Evolutionary conservation across 495 filamentous ascomycete species (phyloP).

Genomic region (Lasiosphaeriaceae sp.): DNA sequence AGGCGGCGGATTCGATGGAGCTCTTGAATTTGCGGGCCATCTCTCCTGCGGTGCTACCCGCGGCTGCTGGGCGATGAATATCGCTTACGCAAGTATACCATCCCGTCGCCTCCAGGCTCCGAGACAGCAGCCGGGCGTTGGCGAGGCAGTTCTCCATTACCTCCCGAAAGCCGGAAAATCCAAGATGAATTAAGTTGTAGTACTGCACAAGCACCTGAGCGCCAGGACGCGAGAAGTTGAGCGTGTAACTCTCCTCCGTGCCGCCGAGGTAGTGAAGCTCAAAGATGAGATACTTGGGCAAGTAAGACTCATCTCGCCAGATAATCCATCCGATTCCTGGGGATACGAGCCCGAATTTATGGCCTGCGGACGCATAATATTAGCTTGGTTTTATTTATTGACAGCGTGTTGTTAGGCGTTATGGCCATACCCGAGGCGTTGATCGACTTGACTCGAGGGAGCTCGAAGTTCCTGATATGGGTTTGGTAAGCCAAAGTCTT

Average conservation of each 20-base stretch:
- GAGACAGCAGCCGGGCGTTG: slow-evolving; percentile 64
- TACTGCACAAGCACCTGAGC: slow-evolving; percentile 72
- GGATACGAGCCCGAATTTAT: slow-evolving; percentile 73
- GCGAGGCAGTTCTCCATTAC: slow-evolving; percentile 71
- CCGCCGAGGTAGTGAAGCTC: slow-evolving; percentile 74
- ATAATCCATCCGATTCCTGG: slow-evolving; percentile 72
- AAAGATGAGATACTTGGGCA: slow-evolving; percentile 70
- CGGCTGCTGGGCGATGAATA: slow-evolving; percentile 54
- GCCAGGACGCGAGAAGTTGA: slow-evolving; percentile 73
- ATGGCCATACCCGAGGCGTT: slow-evolving; percentile 51
- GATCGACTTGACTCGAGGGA: slow-evolving; percentile 71
- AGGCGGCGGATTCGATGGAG: slow-evolving; percentile 32
- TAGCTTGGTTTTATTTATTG: neutral
- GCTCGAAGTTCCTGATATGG: slow-evolving; percentile 56
- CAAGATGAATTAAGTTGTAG: slow-evolving; percentile 73
- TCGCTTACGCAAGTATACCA: slow-evolving; percentile 70
- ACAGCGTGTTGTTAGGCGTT: neutral
- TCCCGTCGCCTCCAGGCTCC: slow-evolving; percentile 62
- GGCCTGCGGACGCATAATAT: slow-evolving; percentile 29
- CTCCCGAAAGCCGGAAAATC: slow-evolving; percentile 58
- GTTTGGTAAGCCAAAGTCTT: slow-evolving; percentile 5
- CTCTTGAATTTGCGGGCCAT: slow-evolving; percentile 6
- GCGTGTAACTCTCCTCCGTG: slow-evolving; percentile 67
- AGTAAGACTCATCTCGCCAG: slow-evolving; percentile 63
- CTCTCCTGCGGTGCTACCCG: neutral